Evolutionary conservation across 768 basidiomycete genomes (phyloP).

Genomic region (Lentinula guzmanii): DNA sequence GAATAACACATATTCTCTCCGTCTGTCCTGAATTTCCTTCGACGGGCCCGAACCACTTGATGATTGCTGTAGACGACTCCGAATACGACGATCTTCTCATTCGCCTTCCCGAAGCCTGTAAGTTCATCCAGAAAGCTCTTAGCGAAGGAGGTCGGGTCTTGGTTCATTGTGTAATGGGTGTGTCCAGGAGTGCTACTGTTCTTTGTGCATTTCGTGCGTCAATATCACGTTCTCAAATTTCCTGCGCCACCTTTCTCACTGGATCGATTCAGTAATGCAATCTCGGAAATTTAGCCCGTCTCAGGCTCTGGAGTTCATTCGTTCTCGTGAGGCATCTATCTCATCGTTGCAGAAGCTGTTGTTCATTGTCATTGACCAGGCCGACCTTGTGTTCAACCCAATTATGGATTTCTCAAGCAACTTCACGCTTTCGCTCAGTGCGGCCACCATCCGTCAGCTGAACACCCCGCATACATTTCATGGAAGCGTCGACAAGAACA

Average conservation of each 20-base stretch:
- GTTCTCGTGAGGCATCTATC: constrained; percentile 32
- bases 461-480: constrained; percentile 40
- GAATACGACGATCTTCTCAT: constrained; percentile 54
- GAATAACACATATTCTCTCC: constrained; percentile 51
- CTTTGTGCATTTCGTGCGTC: constrained; percentile 50
- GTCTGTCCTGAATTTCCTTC: constrained; percentile 52
- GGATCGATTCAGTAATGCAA: constrained; percentile 39
- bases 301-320: constrained; percentile 43
- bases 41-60: constrained; percentile 31
- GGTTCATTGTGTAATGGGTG: constrained; percentile 70
- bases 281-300: constrained; percentile 32
- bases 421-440: constrained; percentile 50
- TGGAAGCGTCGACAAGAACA: constrained; percentile 55
- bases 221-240: not conserved
- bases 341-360: not conserved
- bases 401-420: constrained; percentile 55
- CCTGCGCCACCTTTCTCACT: constrained; percentile 1
- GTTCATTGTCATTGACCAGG: constrained; percentile 18
- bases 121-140: constrained; percentile 59
- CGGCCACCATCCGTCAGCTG: constrained; percentile 35
- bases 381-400: constrained; percentile 36
- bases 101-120: constrained; percentile 52
- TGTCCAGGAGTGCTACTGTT: constrained; percentile 63
- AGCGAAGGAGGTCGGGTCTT: constrained; percentile 48
- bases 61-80: constrained; percentile 35